Conservation (phyloP, 306 rosid species). For the barrel medic (Medicago truncatula) region MtrunA17r5.0-ANR NC_053043.1:37874001-37874500, state of each 20-base stretch:
- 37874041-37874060: too few relatives aligned
- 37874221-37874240: slow-evolving; percentile 56
- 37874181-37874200: slow-evolving; percentile 71
- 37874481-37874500: too few relatives aligned
- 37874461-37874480: neutral
- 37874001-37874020: too few relatives aligned
- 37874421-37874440: neutral
- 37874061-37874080: too few relatives aligned
- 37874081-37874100: neutral
- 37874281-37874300: neutral
- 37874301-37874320: neutral
- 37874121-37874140: neutral
- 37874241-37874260: neutral
- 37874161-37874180: slow-evolving; percentile 67
- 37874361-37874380: too few relatives aligned
- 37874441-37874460: neutral
- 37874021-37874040: too few relatives aligned
- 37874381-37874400: too few relatives aligned
- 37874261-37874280: neutral
- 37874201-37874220: slow-evolving; percentile 74
- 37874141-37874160: slow-evolving; percentile 24
- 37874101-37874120: neutral
- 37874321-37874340: neutral
- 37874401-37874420: neutral
- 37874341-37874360: too few relatives aligned